Evolutionary conservation across 495 filamentous ascomycete genomes (phyloP).

Genomic region (Amniculicola lignicola): DNA sequence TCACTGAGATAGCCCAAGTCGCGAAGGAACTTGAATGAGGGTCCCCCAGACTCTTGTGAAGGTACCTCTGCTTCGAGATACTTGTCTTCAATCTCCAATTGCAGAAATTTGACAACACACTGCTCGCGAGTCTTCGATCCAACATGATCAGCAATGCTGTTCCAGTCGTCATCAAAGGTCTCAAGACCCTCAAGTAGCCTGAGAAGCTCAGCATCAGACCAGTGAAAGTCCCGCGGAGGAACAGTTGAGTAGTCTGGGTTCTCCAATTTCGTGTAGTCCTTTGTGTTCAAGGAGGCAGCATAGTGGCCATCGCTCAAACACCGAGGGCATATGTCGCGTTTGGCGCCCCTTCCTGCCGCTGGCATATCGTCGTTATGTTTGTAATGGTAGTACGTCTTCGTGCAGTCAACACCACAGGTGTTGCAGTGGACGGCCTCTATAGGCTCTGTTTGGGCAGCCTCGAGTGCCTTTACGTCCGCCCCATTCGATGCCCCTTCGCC

Average conservation of each 20-base stretch:
- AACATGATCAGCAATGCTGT: slow-evolving; percentile 84
- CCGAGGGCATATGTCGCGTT: slow-evolving; percentile 80
- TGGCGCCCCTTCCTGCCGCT: slow-evolving; percentile 51
- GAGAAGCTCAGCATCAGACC: slow-evolving; percentile 85
- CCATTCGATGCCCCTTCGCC: slow-evolving; percentile 65
- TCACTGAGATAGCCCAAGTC: slow-evolving; percentile 60
- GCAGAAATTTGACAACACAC: slow-evolving; percentile 92
- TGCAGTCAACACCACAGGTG: slow-evolving; percentile 90
- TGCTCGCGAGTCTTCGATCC: slow-evolving; percentile 90
- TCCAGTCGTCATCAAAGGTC: slow-evolving; percentile 92
- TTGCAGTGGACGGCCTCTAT: slow-evolving; percentile 77
- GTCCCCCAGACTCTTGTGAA: slow-evolving; percentile 46
- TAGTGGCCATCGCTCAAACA: slow-evolving; percentile 81
- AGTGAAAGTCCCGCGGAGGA: slow-evolving; percentile 69
- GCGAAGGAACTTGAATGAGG: slow-evolving; percentile 37
- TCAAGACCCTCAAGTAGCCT: slow-evolving; percentile 85
- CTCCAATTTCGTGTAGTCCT: slow-evolving; percentile 82
- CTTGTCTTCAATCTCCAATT: slow-evolving; percentile 50
- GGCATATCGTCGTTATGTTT: slow-evolving; percentile 57
- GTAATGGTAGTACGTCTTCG: slow-evolving; percentile 85
- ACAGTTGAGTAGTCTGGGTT: slow-evolving; percentile 71
- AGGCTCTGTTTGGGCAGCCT: slow-evolving; percentile 57
- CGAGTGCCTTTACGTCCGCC: slow-evolving; percentile 56
- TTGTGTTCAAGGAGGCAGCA: slow-evolving; percentile 65
- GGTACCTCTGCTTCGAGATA: slow-evolving; percentile 45